A percentile compares a stretch with the other conserved stretches of the same genome.
phyloP scores from a whole-genome alignment of 2,329 filamentous ascomycete species.

The Trichoderma arundinaceum region DNA sequence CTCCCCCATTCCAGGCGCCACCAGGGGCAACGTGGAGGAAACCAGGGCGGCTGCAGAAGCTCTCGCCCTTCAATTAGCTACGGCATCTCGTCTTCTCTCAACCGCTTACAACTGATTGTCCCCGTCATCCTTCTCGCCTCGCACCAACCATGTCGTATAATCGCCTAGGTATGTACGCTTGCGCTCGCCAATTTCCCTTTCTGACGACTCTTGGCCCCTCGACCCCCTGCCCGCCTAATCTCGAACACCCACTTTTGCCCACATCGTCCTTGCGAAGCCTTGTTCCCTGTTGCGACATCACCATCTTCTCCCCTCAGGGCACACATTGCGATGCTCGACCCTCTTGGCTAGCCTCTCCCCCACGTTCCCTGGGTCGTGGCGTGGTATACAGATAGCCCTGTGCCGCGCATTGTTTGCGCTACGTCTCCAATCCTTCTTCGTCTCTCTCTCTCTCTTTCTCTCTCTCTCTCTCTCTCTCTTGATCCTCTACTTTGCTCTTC shows the following conservation, averaged over 20 bases:
- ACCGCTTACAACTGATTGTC: not conserved
- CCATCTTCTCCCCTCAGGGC: not conserved
- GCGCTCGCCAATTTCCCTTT: constrained; percentile 36
- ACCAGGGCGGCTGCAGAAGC: not conserved
- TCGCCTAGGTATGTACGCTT: constrained; percentile 67
- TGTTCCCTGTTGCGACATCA: constrained; percentile 28
- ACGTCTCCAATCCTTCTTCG: not conserved
- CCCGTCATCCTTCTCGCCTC: constrained; percentile 5
- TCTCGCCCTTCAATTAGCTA: not conserved
- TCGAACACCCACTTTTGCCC: constrained; percentile 31
- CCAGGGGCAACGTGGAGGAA: constrained; percentile 23
- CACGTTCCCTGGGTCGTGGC: constrained; percentile 11
- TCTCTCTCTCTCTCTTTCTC: not conserved
- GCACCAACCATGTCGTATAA: constrained; percentile 71
- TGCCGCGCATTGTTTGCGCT: constrained; percentile 18
- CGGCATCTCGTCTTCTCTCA: not conserved
- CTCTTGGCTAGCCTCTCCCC: constrained; percentile 21
- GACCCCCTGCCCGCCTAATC: constrained; percentile 32
- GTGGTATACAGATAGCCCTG: constrained; percentile 16
- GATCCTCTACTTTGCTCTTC: not conserved
- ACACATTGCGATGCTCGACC: constrained; percentile 18
- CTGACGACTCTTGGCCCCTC: constrained; percentile 33
- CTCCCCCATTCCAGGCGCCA: constrained; percentile 24
- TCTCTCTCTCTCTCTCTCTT: not conserved
- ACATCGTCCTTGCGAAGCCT: constrained; percentile 10